Conservation (phyloP, 2,329 filamentous ascomycete genomes). For the Sclerotinia minor region DNA sequence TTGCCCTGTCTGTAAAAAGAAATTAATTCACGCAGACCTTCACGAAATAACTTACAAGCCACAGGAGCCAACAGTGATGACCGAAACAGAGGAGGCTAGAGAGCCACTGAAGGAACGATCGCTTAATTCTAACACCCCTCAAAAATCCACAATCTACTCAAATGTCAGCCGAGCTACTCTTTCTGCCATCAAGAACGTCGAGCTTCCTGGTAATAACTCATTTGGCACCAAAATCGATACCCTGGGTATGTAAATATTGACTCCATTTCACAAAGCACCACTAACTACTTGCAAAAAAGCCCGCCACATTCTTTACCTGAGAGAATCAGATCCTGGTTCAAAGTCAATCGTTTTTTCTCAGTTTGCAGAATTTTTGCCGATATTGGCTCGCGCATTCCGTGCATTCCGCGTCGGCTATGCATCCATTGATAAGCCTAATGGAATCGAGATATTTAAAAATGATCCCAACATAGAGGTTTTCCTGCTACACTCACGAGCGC, state of each 20-base stretch:
- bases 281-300: slow-evolving; percentile 41
- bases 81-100: slow-evolving; percentile 58
- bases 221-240: slow-evolving; percentile 93
- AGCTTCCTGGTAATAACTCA: slow-evolving; percentile 64
- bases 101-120: slow-evolving; percentile 37
- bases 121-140: slow-evolving; percentile 29
- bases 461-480: slow-evolving; percentile 78
- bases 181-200: slow-evolving; percentile 77
- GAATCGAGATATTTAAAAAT: slow-evolving; percentile 74
- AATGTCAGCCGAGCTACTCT: slow-evolving; percentile 71
- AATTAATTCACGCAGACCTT: slow-evolving; percentile 65
- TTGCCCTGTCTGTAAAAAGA: slow-evolving; percentile 68
- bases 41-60: slow-evolving; percentile 85
- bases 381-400: slow-evolving; percentile 69
- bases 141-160: slow-evolving; percentile 66
- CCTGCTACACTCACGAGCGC: slow-evolving; percentile 82
- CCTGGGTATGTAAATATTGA: slow-evolving; percentile 42
- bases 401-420: slow-evolving; percentile 72
- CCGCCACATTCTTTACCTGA: slow-evolving; percentile 82
- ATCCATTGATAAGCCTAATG: slow-evolving; percentile 66
- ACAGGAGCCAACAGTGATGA: slow-evolving; percentile 58
- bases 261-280: not conserved
- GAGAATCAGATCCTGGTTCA: slow-evolving; percentile 77
- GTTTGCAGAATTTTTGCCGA: slow-evolving; percentile 75
- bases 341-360: slow-evolving; percentile 97